Percentiles rank a stretch among this genome's conserved stretches.
Conservation (phyloP, 2,329 filamentous ascomycete species). For the Aspergillus sp. region DNA sequence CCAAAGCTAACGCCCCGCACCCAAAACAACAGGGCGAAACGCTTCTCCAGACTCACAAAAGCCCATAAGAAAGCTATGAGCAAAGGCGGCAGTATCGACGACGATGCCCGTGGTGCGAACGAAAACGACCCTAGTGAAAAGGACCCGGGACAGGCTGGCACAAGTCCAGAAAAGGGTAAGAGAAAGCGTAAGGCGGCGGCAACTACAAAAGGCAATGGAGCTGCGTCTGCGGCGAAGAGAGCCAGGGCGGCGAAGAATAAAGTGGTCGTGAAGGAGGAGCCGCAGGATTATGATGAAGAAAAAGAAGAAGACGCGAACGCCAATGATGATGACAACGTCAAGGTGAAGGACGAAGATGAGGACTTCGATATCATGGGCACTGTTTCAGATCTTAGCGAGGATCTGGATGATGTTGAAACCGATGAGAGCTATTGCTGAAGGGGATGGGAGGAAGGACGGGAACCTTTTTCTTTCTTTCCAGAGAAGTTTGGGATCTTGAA, state of each 20-base stretch:
- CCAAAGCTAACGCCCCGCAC: neutral
- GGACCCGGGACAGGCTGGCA: neutral
- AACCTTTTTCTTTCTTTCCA: no score
- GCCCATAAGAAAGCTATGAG: neutral
- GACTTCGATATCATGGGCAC: neutral
- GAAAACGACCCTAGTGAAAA: neutral
- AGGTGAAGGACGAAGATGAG: neutral
- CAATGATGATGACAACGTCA: neutral
- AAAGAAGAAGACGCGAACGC: neutral
- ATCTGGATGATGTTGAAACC: neutral
- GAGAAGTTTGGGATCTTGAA: no score
- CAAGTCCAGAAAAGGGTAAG: neutral
- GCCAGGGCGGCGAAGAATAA: neutral
- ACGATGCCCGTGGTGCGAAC: neutral
- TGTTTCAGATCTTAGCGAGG: neutral
- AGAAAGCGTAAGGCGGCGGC: neutral
- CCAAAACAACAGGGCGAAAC: constrained; percentile 56
- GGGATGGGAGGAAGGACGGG: no score
- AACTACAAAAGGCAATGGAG: neutral
- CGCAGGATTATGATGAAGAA: neutral
- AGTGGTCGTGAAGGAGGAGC: neutral
- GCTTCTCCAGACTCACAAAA: constrained; percentile 67
- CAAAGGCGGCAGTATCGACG: neutral
- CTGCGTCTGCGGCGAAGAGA: neutral
- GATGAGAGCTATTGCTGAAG: neutral